Conservation (phyloP, 2,329 filamentous ascomycete genomes). For the Alternaria dauci region DNA sequence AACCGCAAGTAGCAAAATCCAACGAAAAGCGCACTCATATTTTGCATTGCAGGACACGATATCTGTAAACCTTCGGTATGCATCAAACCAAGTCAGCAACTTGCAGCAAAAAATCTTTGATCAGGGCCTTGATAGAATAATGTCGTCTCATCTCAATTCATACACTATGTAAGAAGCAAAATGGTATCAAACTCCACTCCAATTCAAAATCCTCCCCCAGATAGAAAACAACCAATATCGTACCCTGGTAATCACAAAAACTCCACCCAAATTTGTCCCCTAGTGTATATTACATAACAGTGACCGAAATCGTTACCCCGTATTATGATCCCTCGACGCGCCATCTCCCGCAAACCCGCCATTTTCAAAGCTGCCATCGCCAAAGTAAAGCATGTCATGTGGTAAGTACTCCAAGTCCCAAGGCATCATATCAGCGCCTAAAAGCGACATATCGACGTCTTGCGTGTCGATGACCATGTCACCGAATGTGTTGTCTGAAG, state of each 20-base stretch:
- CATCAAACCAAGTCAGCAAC: neutral
- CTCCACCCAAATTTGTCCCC: neutral
- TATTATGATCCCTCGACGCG: neutral
- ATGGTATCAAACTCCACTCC: neutral
- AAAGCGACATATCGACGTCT: slow-evolving; percentile 75
- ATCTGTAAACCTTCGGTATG: neutral
- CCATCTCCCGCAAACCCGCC: slow-evolving; percentile 8
- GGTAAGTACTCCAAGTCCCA: slow-evolving; percentile 77
- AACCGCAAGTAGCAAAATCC: too few species aligned
- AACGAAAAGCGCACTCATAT: too few species aligned
- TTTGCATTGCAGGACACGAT: neutral
- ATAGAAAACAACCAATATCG: neutral
- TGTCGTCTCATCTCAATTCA: neutral
- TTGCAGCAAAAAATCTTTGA: neutral
- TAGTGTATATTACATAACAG: neutral
- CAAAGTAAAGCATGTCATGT: slow-evolving; percentile 65
- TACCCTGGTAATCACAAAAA: neutral
- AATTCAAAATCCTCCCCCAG: neutral
- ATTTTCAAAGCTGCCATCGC: slow-evolving; percentile 27
- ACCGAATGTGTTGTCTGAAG: slow-evolving; percentile 47
- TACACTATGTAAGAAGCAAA: neutral
- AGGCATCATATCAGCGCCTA: slow-evolving; percentile 74
- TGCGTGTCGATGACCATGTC: slow-evolving; percentile 78
- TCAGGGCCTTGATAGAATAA: neutral
- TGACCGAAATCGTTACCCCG: neutral